Evolutionary conservation across 2,329 filamentous ascomycete genomes (phyloP), one percentile per base, ranked within the genome.

Genomic region (Colletotrichum simmondsii): DNA sequence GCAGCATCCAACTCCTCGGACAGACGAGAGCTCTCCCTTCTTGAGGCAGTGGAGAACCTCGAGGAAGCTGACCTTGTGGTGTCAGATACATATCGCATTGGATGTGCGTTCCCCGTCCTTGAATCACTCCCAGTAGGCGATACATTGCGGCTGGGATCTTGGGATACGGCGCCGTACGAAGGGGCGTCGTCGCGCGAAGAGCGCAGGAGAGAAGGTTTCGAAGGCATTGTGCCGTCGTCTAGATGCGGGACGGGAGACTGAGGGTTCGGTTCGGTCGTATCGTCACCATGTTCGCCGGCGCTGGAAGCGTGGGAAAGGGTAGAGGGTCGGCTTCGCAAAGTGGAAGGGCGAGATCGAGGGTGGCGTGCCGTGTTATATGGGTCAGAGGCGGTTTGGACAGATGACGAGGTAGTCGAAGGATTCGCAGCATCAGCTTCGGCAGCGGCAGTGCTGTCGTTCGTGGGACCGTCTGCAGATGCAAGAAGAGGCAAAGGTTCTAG

Each of bases 1-100:
- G 87, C 85, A 42, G 85, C 85, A 32, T 88, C 87, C 24, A 90
- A 80, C 72, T 89, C 87, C 54, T 87, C 85, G 4, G 88, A 88
- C 28, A 81, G 70, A 53, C 81, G 77, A 8, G 79, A 81, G n/a
- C 78, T 81, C 14, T 81, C 81, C 59, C 79, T 79, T 54, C 77
- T 78, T 10, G 80, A 81, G 19, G 77, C 64, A 22, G 72, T 72
- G 35, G 82, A 83, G 24, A 78, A 82, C 49, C 67, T 73, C 49
- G 69, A 74, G 7, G 68, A 66, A 10, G 79, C 75, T 58, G 82
- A 82, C 35, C 77, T 77, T 72, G 78, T 77, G 57, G 79, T 80
- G 46, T 81, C 82, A 74, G 80, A 75, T 54, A 82, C 80, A 60
- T 79, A 77, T 49, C 81, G 80, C 46, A 83, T 77, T 35, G 77